A percentile compares a stretch with the other conserved stretches of the same genome.
Evolutionary conservation across 2,329 filamentous ascomycete genomes (phyloP).

Genomic region (Aspergillus sp.): DNA sequence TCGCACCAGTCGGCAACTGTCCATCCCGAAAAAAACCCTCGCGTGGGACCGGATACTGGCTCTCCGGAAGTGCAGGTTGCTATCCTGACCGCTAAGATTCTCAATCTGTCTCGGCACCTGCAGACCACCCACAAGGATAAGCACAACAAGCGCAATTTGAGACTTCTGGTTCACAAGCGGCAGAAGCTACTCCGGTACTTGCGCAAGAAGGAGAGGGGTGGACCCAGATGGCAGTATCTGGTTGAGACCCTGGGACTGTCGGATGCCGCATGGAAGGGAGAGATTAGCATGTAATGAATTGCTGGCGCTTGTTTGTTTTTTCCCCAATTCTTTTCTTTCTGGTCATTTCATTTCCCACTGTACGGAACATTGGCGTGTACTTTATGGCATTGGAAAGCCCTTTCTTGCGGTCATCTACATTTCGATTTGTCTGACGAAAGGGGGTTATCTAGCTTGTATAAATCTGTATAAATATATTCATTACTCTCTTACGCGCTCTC

Average conservation of each 20-base stretch:
- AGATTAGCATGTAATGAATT: constrained; percentile 68
- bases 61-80: constrained; percentile 97
- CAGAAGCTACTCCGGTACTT: constrained; percentile 88
- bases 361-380: constrained; percentile 16
- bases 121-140: constrained; percentile 78
- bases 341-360: not conserved
- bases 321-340: constrained; percentile 3
- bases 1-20: constrained; percentile 40
- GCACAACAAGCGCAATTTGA: constrained; percentile 87
- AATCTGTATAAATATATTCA: constrained; percentile 4
- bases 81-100: constrained; percentile 91
- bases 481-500: not conserved
- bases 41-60: constrained; percentile 88
- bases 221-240: constrained; percentile 84
- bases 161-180: constrained; percentile 79
- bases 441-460: constrained; percentile 7
- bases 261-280: constrained; percentile 83
- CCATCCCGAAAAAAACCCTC: constrained; percentile 51
- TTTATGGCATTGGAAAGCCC: constrained; percentile 8
- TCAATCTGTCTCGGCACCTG: constrained; percentile 70
- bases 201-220: constrained; percentile 83
- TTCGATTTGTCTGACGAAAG: not conserved
- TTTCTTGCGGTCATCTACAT: constrained; percentile 1
- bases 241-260: constrained; percentile 80
- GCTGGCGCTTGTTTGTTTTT: constrained; percentile 9